Evolutionary conservation across 495 filamentous ascomycete species (phyloP).

Genomic region (Sporormia fimetaria): DNA sequence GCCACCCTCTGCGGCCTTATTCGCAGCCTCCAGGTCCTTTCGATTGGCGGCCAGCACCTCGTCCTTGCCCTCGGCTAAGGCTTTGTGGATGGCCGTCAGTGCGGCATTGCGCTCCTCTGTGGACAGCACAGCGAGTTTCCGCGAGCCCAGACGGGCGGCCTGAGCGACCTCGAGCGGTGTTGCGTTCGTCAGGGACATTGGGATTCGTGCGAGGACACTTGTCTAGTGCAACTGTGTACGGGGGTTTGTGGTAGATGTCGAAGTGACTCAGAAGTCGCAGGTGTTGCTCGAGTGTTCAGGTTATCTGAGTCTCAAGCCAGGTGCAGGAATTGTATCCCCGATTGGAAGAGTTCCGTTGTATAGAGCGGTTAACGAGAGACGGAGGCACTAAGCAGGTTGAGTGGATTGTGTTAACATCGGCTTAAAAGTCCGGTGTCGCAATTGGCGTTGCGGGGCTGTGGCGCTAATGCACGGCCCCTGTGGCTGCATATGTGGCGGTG

Average conservation of each 20-base stretch:
- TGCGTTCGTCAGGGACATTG: constrained; percentile 37
- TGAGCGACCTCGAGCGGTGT: constrained; percentile 32
- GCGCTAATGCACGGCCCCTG: too few relatives aligned
- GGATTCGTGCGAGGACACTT: constrained; percentile 3
- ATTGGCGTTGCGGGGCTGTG: too few relatives aligned
- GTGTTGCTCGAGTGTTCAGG: too few relatives aligned
- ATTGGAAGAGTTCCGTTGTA: too few relatives aligned
- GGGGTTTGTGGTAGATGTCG: constrained; percentile 3
- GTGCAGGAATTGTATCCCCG: too few relatives aligned
- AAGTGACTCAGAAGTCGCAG: constrained; percentile 6
- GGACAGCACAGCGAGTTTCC: constrained; percentile 31
- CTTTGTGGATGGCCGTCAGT: constrained; percentile 66
- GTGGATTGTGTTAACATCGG: too few relatives aligned
- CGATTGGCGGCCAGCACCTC: constrained; percentile 78
- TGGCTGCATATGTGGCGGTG: too few relatives aligned
- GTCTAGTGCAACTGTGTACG: background rate
- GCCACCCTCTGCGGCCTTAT: constrained; percentile 58
- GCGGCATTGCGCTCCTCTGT: constrained; percentile 59
- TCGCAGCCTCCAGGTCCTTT: constrained; percentile 63
- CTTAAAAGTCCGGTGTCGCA: too few relatives aligned
- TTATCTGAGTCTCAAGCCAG: too few relatives aligned
- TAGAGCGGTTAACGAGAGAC: too few relatives aligned
- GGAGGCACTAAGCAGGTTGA: too few relatives aligned
- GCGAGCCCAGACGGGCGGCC: constrained; percentile 31
- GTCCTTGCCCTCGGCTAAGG: constrained; percentile 53